A percentile compares a stretch with the other conserved stretches of the same genome.
Evolutionary conservation across 768 basidiomycete species (phyloP).

Genomic region (Leucosporidium yakuticum): DNA sequence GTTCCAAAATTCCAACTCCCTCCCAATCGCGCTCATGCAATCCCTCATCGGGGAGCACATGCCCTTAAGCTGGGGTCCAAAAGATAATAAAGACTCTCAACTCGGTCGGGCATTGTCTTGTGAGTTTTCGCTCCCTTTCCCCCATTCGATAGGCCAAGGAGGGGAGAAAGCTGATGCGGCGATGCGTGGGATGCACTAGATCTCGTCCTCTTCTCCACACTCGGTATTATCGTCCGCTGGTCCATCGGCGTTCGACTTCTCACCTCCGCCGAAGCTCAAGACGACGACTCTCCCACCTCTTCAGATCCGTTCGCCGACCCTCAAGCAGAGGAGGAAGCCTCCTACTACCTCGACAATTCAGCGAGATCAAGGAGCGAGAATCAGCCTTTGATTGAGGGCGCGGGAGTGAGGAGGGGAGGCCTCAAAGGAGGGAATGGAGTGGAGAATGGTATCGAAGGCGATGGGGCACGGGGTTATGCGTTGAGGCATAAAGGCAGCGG

Average conservation of each 20-base stretch:
- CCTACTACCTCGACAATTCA: background rate
- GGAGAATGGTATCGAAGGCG: too few species aligned
- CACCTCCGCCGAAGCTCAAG: slow-evolving; percentile 53
- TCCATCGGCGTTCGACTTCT: slow-evolving; percentile 83
- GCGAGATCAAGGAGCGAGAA: background rate
- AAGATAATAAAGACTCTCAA: slow-evolving; percentile 78
- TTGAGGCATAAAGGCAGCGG: too few species aligned
- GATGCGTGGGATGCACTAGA: background rate
- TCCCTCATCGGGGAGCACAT: slow-evolving; percentile 38
- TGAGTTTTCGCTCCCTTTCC: background rate
- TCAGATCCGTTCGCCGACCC: slow-evolving; percentile 53
- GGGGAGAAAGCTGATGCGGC: background rate
- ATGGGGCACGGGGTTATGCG: too few species aligned
- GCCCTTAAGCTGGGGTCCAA: slow-evolving; percentile 32
- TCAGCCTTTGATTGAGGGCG: background rate
- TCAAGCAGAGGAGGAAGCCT: slow-evolving; percentile 14
- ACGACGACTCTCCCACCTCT: slow-evolving; percentile 65
- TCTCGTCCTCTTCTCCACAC: slow-evolving; percentile 75
- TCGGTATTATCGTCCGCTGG: slow-evolving; percentile 74
- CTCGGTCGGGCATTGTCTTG: slow-evolving; percentile 74
- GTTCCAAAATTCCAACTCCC: slow-evolving; percentile 77
- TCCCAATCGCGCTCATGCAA: slow-evolving; percentile 83
- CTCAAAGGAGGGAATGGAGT: too few species aligned
- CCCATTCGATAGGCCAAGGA: background rate
- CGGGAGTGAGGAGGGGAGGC: too few species aligned